Evolutionary conservation across 202 grass and related monocot species (phyloP).

Genomic region (Setaria viridis): DNA sequence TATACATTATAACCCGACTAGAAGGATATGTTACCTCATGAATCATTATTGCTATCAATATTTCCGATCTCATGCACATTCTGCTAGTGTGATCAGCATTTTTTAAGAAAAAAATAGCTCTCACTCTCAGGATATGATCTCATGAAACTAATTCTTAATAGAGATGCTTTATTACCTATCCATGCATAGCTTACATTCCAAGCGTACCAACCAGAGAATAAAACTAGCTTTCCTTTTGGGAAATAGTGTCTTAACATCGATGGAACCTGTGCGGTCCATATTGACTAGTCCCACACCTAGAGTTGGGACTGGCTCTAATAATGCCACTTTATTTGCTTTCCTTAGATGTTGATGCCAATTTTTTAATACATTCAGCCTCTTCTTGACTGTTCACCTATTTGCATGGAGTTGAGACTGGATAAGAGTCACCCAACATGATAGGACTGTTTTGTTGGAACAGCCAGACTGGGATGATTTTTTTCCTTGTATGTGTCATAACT

Average conservation of each 20-base stretch:
- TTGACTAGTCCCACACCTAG: neutral
- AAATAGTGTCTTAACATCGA: neutral
- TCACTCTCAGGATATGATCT: slow-evolving; percentile 3
- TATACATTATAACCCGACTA: slow-evolving; percentile 11
- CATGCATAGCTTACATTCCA: slow-evolving; percentile 17
- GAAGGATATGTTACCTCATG: neutral
- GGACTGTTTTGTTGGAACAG: neutral
- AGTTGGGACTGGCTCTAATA: neutral
- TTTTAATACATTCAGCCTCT: neutral
- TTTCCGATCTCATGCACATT: slow-evolving; percentile 9
- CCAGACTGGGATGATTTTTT: neutral
- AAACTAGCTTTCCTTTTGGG: neutral
- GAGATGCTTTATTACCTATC: neutral
- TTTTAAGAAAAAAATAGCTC: slow-evolving; percentile 11
- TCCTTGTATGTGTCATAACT: neutral
- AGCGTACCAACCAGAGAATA: neutral
- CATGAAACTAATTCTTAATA: slow-evolving; percentile 18
- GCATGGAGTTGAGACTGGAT: neutral
- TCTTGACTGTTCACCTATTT: neutral
- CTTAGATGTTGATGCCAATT: neutral
- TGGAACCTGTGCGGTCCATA: neutral
- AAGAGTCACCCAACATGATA: neutral
- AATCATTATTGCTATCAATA: neutral
- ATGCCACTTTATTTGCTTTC: neutral
- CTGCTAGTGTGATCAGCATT: neutral